Percentiles rank a stretch among this genome's conserved stretches.
These are phyloP conservation scores for Coemansia sp. DNA, from an alignment of 192 early-diverging fungal species.

Conservation along the genomic window DNA sequence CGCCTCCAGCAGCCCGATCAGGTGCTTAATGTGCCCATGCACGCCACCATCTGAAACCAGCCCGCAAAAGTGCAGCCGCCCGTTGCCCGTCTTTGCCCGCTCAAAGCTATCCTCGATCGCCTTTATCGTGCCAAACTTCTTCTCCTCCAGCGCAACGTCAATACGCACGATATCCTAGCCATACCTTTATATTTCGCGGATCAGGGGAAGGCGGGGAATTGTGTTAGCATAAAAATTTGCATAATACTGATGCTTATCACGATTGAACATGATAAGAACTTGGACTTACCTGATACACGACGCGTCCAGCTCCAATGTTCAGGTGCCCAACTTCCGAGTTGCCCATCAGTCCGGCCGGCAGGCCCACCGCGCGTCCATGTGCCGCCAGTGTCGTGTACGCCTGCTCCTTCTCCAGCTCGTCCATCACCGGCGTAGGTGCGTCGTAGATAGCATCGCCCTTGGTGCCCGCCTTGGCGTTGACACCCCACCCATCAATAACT, in stretches of 20 bases:
- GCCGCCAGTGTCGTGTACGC: slow-evolving; percentile 79
- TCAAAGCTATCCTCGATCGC: slow-evolving; percentile 82
- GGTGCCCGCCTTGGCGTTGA: slow-evolving; percentile 65
- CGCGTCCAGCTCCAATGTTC: slow-evolving; percentile 98
- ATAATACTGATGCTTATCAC: slow-evolving; percentile 8
- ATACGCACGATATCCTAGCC: slow-evolving; percentile 93
- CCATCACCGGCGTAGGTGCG: slow-evolving; percentile 93
- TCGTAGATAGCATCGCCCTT: slow-evolving; percentile 91
- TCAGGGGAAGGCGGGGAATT: background rate
- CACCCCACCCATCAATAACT: slow-evolving; percentile 98
- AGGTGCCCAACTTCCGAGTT: slow-evolving; percentile 99
- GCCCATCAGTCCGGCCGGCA: slow-evolving; percentile 99
- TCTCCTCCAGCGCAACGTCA: slow-evolving; percentile 85
- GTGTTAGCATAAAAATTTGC: background rate
- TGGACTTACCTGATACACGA: slow-evolving; percentile 84
- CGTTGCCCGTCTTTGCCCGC: slow-evolving; percentile 75
- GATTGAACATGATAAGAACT: slow-evolving; percentile 2
- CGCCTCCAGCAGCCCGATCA: slow-evolving; percentile 75
- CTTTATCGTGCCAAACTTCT: slow-evolving; percentile 71
- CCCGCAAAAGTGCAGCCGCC: slow-evolving; percentile 89
- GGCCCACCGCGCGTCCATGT: slow-evolving; percentile 93
- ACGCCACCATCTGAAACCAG: slow-evolving; percentile 98
- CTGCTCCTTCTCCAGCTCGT: slow-evolving; percentile 70
- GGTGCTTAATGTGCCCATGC: slow-evolving; percentile 93
- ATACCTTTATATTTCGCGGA: background rate